These are phyloP conservation scores for Penicillium goetzii DNA, from an alignment of 495 filamentous ascomycete species.

Conservation along the genomic window DNA sequence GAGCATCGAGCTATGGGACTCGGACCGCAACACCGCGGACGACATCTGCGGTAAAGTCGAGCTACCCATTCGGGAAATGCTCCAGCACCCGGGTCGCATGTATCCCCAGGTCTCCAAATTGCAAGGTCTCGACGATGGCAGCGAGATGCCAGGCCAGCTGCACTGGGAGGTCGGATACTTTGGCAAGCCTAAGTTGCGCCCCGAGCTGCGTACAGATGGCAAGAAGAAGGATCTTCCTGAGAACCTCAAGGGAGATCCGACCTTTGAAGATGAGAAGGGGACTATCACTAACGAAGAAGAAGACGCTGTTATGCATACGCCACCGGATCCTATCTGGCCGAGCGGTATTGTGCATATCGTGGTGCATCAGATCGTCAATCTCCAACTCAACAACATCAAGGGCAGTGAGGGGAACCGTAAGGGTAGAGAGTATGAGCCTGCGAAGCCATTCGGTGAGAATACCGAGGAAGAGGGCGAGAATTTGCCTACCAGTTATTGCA, in stretches of 20 bases:
- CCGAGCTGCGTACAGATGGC: constrained; percentile 82
- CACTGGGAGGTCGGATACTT: constrained; percentile 98
- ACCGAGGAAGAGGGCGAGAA: constrained; percentile 78
- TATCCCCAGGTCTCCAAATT: constrained; percentile 88
- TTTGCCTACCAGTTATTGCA: constrained; percentile 88
- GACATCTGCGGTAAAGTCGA: constrained; percentile 95
- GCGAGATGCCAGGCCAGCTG: constrained; percentile 87
- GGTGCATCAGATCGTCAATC: constrained; percentile 92
- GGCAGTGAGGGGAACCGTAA: constrained; percentile 61
- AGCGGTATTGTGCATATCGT: constrained; percentile 82
- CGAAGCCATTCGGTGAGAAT: constrained; percentile 79
- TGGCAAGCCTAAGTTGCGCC: constrained; percentile 80
- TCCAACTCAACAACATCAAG: constrained; percentile 81
- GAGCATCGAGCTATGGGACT: constrained; percentile 94
- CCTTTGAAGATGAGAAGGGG: constrained; percentile 88
- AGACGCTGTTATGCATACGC: constrained; percentile 84
- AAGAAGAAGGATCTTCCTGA: constrained; percentile 76
- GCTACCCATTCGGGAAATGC: constrained; percentile 89
- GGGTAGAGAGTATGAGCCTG: constrained; percentile 87
- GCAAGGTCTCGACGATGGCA: constrained; percentile 76
- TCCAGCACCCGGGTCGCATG: constrained; percentile 90
- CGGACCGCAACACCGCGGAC: constrained; percentile 83
- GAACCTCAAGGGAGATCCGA: constrained; percentile 68
- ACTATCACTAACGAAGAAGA: constrained; percentile 73
- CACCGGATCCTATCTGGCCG: constrained; percentile 92